Evolutionary conservation across 2,329 filamentous ascomycete species (phyloP).

Genomic region (Verruconis gallopava): DNA sequence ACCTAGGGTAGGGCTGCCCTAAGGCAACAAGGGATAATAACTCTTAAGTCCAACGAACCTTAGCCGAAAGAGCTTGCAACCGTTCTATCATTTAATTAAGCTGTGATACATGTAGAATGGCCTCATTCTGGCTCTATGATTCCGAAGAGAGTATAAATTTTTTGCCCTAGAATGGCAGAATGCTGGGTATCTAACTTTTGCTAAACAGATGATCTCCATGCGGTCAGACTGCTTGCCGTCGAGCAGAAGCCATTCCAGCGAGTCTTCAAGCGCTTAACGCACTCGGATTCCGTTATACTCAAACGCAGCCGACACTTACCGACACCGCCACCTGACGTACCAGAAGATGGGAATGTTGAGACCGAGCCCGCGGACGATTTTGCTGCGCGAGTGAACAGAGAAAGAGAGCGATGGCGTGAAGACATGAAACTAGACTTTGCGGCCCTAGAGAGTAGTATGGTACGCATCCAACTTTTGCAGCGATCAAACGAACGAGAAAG

Average conservation of each 20-base stretch:
- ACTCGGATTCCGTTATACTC: conserved; percentile 51
- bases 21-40: too few species aligned
- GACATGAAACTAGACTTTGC: conserved; percentile 82
- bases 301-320: conserved; percentile 42
- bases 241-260: conserved; percentile 89
- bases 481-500: conserved; percentile 75
- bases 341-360: conserved; percentile 33
- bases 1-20: too few species aligned
- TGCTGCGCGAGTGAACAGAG: conserved; percentile 35
- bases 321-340: conserved; percentile 53
- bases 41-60: too few species aligned
- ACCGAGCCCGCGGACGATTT: conserved; percentile 20
- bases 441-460: conserved; percentile 73
- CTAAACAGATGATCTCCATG: conserved; percentile 62
- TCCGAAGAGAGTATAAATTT: conserved; percentile 45
- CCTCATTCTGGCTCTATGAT: conserved; percentile 43
- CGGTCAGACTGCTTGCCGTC: conserved; percentile 71
- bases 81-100: too few species aligned
- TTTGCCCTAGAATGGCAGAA: neutral
- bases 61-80: too few species aligned
- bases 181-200: neutral
- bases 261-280: conserved; percentile 67
- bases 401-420: conserved; percentile 56
- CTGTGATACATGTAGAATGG: too few species aligned
- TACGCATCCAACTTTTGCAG: conserved; percentile 76